Base-by-base conservation (phyloP, 768 basidiomycete species). In the Crucibulum laeve region DNA sequence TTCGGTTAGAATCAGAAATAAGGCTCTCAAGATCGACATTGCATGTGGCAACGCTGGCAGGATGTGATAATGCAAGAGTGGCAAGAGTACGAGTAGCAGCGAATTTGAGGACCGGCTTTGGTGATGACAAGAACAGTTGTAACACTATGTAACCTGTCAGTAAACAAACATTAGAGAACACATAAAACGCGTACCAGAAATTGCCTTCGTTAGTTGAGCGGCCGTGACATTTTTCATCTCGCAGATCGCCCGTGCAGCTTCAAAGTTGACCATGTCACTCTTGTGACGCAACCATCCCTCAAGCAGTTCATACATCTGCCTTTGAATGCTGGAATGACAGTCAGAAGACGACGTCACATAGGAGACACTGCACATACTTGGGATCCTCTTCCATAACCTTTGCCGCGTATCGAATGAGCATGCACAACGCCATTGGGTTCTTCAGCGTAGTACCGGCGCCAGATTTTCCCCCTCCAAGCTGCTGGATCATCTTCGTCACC, bases 251-350 rank as follows among this genome's bases (percentile, higher is more conserved):
- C 96, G 87, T 3, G 96, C 95, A 17, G 96, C 96, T 63, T 99
- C 96, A 48, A 93, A 89, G 67, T 98, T 98, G 58, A 99, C 96
- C 95, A 97, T 99, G 61, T 99, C 96, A 53, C 92, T 96, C 74
- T 99, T 99, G 68, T 99, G 96, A 46, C 93, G 82, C 47, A 98
- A 71, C 84, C 93, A 94, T 25, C 88, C 85, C 59, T 98, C 96
- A 26, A 98, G 73, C 33, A 96, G 76, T 51, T 98, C 96, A 41
- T 91, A 72, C 78, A 97, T 95, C 55, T 90, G 92, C 48, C 79
- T 82, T 63, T 95, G 92, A 19, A 94, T 71, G 58, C 95, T 99
- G 53, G 1, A 21, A 15, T 25, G 23, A 30, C n/a, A 30, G 28
- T 30, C 8, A 7, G 5, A 7, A 14, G 5, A 43, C 14, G 43